Base-by-base conservation (phyloP, 345 rosid species). In the Citrus australasica region DNA sequence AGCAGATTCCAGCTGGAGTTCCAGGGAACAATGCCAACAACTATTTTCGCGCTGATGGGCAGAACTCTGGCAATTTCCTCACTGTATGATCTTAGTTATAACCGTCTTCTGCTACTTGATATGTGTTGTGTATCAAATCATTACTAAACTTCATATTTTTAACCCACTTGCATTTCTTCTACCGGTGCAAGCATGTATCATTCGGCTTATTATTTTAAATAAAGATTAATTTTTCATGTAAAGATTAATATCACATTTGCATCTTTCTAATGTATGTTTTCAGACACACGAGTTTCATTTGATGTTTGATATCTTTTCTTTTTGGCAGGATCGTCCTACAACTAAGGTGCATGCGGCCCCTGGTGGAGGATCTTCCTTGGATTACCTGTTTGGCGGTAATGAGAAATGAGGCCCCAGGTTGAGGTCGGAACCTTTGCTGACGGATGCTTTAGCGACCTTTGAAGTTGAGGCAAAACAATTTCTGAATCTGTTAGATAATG, bases 61-160 rank as follows among this genome's bases (percentile, higher is more conserved):
- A 84, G 84, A 94, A 94, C 79, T 71, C 90, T 42, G 86, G 96
- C 79, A 94, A 94, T 85, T 92, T 92, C 78, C 80, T 94, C 79
- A 94, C 92, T 65, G 95, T 89, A 87, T 73, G 82, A 42, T 64
- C 65, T 61, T 67, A n/a, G 7, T 61, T 28, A 25, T 40, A 19
- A 28, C 33, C 6, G 4, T 59, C 9, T 59, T 30, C 63, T 69
- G 32, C 14, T 62, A 53, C 56, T 9, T 22, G 55, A 40, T 40
- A 6, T 32, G 53, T 73, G 53, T 74, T 46, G 33, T 46, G 33
- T 55, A 13, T 19, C 30, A n/a, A 58, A 7, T 72, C 21, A 48
- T 58, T 22, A 5, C 42, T 9, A 38, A 24, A 35, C 21, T 28
- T 28, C 8, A 28, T 3, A 51, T 25, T 28, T 42, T 5, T 6